These are phyloP conservation scores for Termitomyces sp. DNA, from an alignment of 768 basidiomycete genomes.

Conservation along the genomic window DNA sequence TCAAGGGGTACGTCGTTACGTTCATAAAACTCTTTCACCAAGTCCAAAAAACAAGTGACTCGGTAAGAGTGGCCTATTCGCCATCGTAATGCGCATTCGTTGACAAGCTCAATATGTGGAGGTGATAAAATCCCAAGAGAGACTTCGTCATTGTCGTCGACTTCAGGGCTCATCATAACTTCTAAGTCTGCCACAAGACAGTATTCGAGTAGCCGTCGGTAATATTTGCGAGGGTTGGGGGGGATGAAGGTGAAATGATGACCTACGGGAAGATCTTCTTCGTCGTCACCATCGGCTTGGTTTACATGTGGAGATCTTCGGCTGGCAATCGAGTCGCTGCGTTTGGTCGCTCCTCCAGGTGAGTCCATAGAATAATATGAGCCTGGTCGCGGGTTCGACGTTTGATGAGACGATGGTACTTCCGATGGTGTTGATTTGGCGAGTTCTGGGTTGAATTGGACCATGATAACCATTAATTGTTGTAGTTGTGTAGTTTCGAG, in stretches of 20 bases:
- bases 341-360: constrained; percentile 30
- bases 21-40: constrained; percentile 85
- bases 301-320: constrained; percentile 54
- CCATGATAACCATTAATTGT: constrained; percentile 85
- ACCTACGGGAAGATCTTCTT: constrained; percentile 70
- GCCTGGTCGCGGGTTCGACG: constrained; percentile 50
- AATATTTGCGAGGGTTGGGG: constrained; percentile 80
- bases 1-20: constrained; percentile 90
- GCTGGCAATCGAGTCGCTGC: constrained; percentile 64
- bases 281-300: constrained; percentile 42
- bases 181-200: constrained; percentile 86
- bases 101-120: constrained; percentile 77
- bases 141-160: constrained; percentile 95
- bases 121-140: constrained; percentile 86
- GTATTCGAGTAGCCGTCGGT: constrained; percentile 77
- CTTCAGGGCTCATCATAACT: constrained; percentile 83
- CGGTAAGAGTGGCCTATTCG: constrained; percentile 79
- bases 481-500: constrained; percentile 82
- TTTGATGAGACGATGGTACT: constrained; percentile 36
- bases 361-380: constrained; percentile 51
- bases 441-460: constrained; percentile 81
- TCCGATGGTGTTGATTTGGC: constrained; percentile 74
- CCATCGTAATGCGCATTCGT: constrained; percentile 89
- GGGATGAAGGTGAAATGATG: constrained; percentile 90
- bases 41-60: constrained; percentile 75